Percentiles rank a stretch among this genome's conserved stretches.
phyloP scores from a whole-genome alignment of 805 yeast genomes.

The Cephaloascus fragrans region DNA sequence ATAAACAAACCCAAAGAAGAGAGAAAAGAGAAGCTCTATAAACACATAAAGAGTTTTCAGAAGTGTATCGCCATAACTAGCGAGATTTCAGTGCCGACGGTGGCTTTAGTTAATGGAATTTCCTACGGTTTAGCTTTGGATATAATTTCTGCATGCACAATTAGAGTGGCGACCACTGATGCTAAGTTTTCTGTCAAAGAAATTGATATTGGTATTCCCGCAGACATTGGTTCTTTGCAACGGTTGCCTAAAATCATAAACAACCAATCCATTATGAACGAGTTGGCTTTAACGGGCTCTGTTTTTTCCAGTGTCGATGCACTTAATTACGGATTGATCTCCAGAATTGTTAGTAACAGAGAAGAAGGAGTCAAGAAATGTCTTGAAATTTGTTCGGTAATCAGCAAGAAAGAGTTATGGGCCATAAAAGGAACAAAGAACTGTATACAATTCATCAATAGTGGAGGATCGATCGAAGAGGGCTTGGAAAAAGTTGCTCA shows the following conservation, averaged over 20 bases:
- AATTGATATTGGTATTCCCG: constrained; percentile 63
- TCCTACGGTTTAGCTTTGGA: constrained; percentile 62
- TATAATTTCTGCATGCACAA: constrained; percentile 46
- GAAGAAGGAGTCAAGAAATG: constrained; percentile 41
- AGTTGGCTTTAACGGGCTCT: constrained; percentile 54
- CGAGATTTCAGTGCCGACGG: constrained; percentile 47
- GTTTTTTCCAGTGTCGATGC: constrained; percentile 49
- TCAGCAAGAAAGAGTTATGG: constrained; percentile 40
- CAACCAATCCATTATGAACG: constrained; percentile 48
- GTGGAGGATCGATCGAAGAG: constrained; percentile 26
- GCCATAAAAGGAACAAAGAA: constrained; percentile 60
- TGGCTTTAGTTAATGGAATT: constrained; percentile 57
- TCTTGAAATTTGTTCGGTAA: constrained; percentile 34
- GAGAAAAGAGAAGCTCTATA: constrained; percentile 14
- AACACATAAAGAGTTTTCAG: constrained; percentile 49
- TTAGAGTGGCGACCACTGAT: constrained; percentile 46
- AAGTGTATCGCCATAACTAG: constrained; percentile 39
- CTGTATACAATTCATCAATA: constrained; percentile 30
- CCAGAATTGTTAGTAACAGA: constrained; percentile 32
- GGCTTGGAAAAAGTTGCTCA: constrained; percentile 46
- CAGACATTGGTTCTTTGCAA: constrained; percentile 74
- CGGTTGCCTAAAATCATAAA: constrained; percentile 45
- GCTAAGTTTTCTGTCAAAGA: constrained; percentile 54
- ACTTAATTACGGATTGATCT: constrained; percentile 41
- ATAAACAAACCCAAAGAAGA: constrained; percentile 13